Evolutionary conservation across 2,329 filamentous ascomycete species (phyloP).

Genomic region (Pseudogymnoascus sp.): DNA sequence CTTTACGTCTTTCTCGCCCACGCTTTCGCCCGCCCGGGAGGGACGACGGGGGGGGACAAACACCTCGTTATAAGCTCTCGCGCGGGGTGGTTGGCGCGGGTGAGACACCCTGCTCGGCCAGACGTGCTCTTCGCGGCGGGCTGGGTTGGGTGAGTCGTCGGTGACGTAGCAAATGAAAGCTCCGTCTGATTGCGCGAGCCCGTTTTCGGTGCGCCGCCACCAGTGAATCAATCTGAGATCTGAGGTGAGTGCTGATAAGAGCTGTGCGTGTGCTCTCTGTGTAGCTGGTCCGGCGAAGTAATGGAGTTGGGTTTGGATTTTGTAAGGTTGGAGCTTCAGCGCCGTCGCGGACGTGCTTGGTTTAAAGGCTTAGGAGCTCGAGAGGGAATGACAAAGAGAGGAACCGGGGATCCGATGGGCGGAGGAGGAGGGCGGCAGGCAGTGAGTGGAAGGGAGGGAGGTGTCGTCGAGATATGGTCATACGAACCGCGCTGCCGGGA

Average conservation of each 20-base stretch:
- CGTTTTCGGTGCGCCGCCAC: not conserved
- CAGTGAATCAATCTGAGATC: not conserved
- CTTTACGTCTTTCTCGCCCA: not conserved
- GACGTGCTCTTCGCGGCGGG: not conserved
- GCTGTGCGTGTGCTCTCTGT: not conserved
- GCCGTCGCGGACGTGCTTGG: not conserved
- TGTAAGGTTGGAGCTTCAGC: not conserved
- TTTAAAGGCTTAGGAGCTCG: not conserved
- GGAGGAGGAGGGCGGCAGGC: not conserved
- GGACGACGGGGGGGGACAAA: not conserved
- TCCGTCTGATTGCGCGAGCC: not conserved
- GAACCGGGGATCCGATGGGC: not conserved
- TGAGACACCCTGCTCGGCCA: not conserved
- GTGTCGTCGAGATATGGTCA: not conserved
- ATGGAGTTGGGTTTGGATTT: too few relatives aligned
- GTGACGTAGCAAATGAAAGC: not conserved
- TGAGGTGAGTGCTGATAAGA: not conserved
- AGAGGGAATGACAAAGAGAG: not conserved
- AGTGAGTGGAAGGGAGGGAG: not conserved
- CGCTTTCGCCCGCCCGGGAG: not conserved
- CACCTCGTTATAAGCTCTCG: not conserved
- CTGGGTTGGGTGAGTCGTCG: not conserved
- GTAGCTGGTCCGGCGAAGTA: not conserved
- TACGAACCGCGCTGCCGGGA: not conserved
- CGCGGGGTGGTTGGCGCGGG: not conserved